Evolutionary conservation across 2,329 filamentous ascomycete genomes (phyloP), one percentile per base, ranked within the genome.

Genomic region (Aspergillus ustus): DNA sequence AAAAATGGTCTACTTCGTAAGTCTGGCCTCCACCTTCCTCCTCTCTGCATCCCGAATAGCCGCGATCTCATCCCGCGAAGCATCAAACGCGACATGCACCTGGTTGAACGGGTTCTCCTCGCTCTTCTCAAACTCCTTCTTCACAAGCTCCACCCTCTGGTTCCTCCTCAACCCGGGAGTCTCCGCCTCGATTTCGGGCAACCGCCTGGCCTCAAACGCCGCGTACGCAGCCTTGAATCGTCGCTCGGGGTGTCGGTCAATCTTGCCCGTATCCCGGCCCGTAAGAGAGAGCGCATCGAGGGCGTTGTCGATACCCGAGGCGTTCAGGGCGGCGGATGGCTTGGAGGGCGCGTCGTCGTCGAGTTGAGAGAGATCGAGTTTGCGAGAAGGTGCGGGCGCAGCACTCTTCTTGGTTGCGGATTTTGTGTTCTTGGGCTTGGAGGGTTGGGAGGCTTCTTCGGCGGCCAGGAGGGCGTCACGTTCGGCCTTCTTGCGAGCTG

Each of bases 61-160:
- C 52, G 83, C 83, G 49, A 97, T 71, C 71, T 99, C 94, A 4
- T 92, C 91, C 78, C 87, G 90, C 22, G 84, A 86, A 57, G 91
- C 87, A 77, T 99, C 91, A 79, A 92, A 96, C 3, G 83, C 77
- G 2, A 88, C 91, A 55, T 82, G 87, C 17, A 89, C 88, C 80
- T 96, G 92, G 80, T 97, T 97, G 81, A 96, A 95, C 15, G 95
- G 95, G 77, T 99, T 99, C 70, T 98, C 94, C 1, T 91, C 89
- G 72, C 91, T 91, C 83, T 92, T 96, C 78, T 96, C 91, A 77
- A 98, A 99, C 81, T 98, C 95, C 83, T 96, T 96, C 65, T 86
- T 80, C 68, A 96, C 91, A 73, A 89, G 84, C 66, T 94, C 91
- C 71, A 93, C 89, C 78, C 91, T 90, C 85, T 97, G 93, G 69